Conservation (phyloP, 768 basidiomycete genomes). For the Tylopilus balloui region DNA sequence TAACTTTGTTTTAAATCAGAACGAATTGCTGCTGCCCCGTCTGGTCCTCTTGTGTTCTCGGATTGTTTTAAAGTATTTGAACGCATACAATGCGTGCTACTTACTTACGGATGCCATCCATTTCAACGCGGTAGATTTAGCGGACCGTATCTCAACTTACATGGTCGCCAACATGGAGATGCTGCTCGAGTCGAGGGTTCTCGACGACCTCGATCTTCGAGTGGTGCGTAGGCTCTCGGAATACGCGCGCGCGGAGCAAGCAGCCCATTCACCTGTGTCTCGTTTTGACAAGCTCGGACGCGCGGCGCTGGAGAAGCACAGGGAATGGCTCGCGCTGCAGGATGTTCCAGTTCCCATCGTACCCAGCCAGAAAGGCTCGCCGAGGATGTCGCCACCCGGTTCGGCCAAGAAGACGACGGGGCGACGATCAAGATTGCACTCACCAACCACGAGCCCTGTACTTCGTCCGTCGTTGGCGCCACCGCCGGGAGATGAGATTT, state of each 20-base stretch:
- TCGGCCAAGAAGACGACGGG: constrained; percentile 10
- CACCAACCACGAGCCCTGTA: constrained; percentile 21
- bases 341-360: constrained; percentile 62
- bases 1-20: constrained; percentile 41
- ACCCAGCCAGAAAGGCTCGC: constrained; percentile 27
- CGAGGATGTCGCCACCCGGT: constrained; percentile 32
- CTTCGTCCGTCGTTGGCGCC: constrained; percentile 16
- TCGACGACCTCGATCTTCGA: constrained; percentile 67
- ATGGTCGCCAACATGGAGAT: constrained; percentile 83
- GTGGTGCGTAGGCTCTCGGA: constrained; percentile 64
- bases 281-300: constrained; percentile 52
- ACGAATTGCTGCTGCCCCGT: constrained; percentile 83
- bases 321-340: constrained; percentile 65
- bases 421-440: not conserved
- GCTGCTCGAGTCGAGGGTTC: constrained; percentile 72
- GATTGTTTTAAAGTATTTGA: constrained; percentile 63
- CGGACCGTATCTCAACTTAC: constrained; percentile 70
- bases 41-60: constrained; percentile 80
- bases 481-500: constrained; percentile 59
- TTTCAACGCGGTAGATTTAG: constrained; percentile 66
- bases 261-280: constrained; percentile 59
- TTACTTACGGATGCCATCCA: constrained; percentile 79
- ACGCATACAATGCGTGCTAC: constrained; percentile 71
- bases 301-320: constrained; percentile 54
- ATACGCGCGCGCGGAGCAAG: constrained; percentile 57